Evolutionary conservation across 2,329 filamentous ascomycete genomes (phyloP).

Genomic region (Teratosphaeria pseudoeucalypti): DNA sequence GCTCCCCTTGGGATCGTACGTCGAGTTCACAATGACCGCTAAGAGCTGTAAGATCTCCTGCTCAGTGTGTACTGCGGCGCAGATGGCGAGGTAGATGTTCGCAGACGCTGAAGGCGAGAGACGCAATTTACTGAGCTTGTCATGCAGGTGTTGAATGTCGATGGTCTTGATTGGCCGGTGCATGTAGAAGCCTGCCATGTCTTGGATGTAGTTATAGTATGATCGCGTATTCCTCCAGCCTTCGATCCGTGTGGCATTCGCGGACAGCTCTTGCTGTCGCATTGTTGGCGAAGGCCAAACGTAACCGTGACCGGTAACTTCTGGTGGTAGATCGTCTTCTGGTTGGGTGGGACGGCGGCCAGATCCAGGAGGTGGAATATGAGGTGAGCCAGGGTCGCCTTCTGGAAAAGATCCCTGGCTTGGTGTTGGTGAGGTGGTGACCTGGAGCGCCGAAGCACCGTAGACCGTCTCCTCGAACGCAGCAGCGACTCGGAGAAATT

Average conservation of each 20-base stretch:
- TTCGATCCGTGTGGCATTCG: constrained; percentile 86
- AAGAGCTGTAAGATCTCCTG: constrained; percentile 62
- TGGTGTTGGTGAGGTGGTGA: constrained; percentile 27
- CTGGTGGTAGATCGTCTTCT: constrained; percentile 13
- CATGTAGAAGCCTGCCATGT: constrained; percentile 25
- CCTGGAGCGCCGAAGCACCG: constrained; percentile 79
- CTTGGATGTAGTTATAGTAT: constrained; percentile 79
- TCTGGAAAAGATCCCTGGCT: neutral
- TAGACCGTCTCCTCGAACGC: constrained; percentile 95
- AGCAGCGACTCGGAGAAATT: constrained; percentile 84
- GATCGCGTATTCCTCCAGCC: constrained; percentile 93
- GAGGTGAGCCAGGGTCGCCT: neutral
- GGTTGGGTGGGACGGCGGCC: neutral
- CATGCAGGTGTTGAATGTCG: constrained; percentile 85
- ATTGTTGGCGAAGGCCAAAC: constrained; percentile 81
- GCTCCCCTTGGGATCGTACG: constrained; percentile 12
- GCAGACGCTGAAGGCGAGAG: constrained; percentile 65
- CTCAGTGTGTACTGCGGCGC: constrained; percentile 54
- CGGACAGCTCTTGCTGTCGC: constrained; percentile 76
- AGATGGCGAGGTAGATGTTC: constrained; percentile 74
- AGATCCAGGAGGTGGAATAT: neutral
- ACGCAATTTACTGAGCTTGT: constrained; percentile 74
- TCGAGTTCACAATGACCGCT: constrained; percentile 21
- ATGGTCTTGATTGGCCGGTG: constrained; percentile 58
- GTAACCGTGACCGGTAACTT: constrained; percentile 66